Evolutionary conservation across 2,329 filamentous ascomycete genomes (phyloP), one percentile per base, ranked within the genome.

Genomic region (Hypomyces rosellus): DNA sequence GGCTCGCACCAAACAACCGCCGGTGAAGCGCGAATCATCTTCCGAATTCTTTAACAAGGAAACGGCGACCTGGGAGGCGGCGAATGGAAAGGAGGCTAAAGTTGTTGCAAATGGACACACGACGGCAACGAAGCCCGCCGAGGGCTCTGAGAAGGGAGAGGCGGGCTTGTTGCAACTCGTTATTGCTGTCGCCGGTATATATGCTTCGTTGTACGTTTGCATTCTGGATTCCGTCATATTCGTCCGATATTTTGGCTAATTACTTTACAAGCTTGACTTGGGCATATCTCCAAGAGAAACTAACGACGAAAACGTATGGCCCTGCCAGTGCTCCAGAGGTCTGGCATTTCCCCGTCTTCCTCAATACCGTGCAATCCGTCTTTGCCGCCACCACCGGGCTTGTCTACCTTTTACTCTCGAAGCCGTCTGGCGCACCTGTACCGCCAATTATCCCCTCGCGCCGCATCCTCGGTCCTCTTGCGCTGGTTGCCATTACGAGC

Each of bases 251-350:
- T 15, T 30, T 50, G 20, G 14, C 30, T 33, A 16, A 22, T 30
- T 2, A 30, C 6, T 30, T 57, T 42, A 30, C 25, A 30, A 37
- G 92, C 73, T 74, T 99, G 48, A 95, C 91, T 34, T 99, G 93
- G 93, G 93, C 88, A 20, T 85, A 95, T 57, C 86, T 99, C 54
- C 93, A 99, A 76, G 93, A 99, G 71, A 90, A 93, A 62, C 89
- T 99, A 63, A 97, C 93, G 25, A 99, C 93, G 13, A 97, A 90
- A 11, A 78, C 83, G 7, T 93, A 97, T 70, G 86, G 86, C 52
- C 72, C 84, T 18, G 65, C 74, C 4, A 69, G 76, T 48, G 70
- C 77, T 30, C 81, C 80, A 40, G 85, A 95, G 67, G 83, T 88
- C 60, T 99, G 96, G 80, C 89, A 86, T 57, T 96, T 90, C 69